Evolutionary conservation across 306 rosid genomes (phyloP).

Genomic region (Oemleria cerasiformis): DNA sequence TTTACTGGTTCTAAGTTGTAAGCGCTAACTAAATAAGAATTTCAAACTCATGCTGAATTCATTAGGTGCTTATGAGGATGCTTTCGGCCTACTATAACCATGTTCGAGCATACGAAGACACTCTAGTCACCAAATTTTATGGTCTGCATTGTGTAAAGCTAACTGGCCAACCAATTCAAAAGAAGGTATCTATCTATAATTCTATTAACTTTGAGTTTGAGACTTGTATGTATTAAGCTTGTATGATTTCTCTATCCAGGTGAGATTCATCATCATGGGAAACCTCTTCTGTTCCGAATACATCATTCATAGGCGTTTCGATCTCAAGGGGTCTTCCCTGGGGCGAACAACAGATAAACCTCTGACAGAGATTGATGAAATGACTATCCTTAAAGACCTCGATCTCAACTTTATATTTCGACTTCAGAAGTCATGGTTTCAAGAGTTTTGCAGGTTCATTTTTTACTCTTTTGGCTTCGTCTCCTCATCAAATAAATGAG

Average conservation of each 20-base stretch:
- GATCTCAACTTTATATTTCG: conserved; percentile 83
- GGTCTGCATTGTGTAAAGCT: conserved; percentile 89
- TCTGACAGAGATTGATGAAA: conserved; percentile 71
- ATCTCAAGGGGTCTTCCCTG: conserved; percentile 86
- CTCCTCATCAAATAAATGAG: background rate
- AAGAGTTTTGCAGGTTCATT: conserved; percentile 76
- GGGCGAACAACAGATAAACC: conserved; percentile 83
- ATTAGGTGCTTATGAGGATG: conserved; percentile 75
- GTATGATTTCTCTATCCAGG: conserved; percentile 41
- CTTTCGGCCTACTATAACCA: conserved; percentile 83
- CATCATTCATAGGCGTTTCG: conserved; percentile 71
- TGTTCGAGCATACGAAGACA: conserved; percentile 63
- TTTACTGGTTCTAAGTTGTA: no score
- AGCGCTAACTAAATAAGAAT: background rate
- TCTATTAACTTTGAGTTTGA: background rate
- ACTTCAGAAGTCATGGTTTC: conserved; percentile 64
- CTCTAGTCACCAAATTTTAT: conserved; percentile 76
- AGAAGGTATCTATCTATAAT: conserved; percentile 50
- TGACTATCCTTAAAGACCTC: conserved; percentile 90
- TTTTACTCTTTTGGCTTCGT: background rate
- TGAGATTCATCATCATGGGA: conserved; percentile 92
- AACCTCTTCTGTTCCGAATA: conserved; percentile 69
- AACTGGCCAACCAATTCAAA: conserved; percentile 65
- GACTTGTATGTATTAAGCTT: no score
- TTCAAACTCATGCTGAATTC: conserved; percentile 10